Base-by-base conservation (phyloP, 1,284 basidiomycete genomes). In the Apiotrichum veenhuisii region DNA sequence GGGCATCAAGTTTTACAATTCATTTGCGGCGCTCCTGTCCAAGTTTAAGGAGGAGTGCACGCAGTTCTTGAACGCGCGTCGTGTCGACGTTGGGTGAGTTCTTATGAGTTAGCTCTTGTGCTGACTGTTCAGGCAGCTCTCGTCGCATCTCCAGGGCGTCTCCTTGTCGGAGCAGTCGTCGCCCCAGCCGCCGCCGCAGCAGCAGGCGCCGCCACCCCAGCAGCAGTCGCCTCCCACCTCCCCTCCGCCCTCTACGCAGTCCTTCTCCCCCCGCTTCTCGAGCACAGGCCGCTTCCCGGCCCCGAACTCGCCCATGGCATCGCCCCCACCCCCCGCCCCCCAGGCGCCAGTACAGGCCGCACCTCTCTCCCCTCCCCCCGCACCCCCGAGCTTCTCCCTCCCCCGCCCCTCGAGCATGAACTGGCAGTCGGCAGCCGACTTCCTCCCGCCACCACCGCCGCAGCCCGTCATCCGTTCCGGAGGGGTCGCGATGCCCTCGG, bases 1-100 rank as follows among this genome's bases (percentile, higher is more conserved):
- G 72, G 94, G 94, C 1, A 81, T 91, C 64, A 87, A 91, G 86
- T 94, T 94, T 68, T 92, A 95, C 71, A 89, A 90, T 60, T 85
- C 87, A 64, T 82, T 95, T 54, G 82, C 83, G 4, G 82, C 80
- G 14, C 84, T 91, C 45, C 75, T 93, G 2, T 77, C 81, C 10
- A 82, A 86, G 60, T 89, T 92, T 78, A 87, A 85, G 69, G 86
- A 87, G 55, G 80, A 81, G 2, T 92, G 89, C 71, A 84, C 84
- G 64, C 81, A 82, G 22, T 93, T 88, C 86, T 83, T 83, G 41
- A 82, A 83, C 50, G 78, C 81, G n/a, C 81, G 90, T 30, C 82
- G 85, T 58, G 82, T 84, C 38, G 88, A 77, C 47, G 64, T 79
- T 33, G 72, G 72, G 72, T 76, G 57, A 64, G 69, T 66, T 18